Percentiles rank a stretch among this genome's conserved stretches.
Conservation (phyloP, 129 eudicot genomes). For the Pulicaria dysenterica region DNA sequence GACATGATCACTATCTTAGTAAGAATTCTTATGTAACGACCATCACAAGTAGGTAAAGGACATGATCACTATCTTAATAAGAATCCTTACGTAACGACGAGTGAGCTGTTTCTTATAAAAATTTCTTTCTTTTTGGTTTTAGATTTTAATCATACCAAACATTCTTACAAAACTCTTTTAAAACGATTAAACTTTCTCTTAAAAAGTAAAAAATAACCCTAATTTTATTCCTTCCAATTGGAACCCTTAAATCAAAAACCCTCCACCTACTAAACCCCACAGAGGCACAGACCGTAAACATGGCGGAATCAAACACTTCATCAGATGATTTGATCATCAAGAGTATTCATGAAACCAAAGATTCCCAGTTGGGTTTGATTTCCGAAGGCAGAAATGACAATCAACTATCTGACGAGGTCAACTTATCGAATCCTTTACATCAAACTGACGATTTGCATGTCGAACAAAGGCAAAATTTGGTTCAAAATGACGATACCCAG, state of each 20-base stretch:
- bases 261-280: slow-evolving; percentile 30
- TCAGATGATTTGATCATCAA: slow-evolving; percentile 33
- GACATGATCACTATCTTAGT: too few species aligned
- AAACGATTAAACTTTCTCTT: too few species aligned
- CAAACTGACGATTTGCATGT: slow-evolving; percentile 25
- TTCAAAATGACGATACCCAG: slow-evolving; percentile 10
- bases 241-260: slow-evolving; percentile 4
- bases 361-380: slow-evolving; percentile 19
- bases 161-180: too few species aligned
- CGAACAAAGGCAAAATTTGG: neutral
- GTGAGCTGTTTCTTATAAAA: too few species aligned
- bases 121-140: too few species aligned
- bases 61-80: too few species aligned
- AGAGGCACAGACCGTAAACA: slow-evolving; percentile 10
- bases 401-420: slow-evolving; percentile 5
- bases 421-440: neutral
- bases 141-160: too few species aligned
- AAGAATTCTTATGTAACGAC: too few species aligned
- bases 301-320: slow-evolving; percentile 29
- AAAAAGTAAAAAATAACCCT: too few species aligned
- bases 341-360: slow-evolving; percentile 22
- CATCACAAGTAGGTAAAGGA: too few species aligned
- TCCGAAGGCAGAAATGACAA: neutral
- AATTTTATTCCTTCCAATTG: neutral
- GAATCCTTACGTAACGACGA: too few species aligned